These are phyloP conservation scores for Phaeosphaeria sp. DNA, from an alignment of 2,329 filamentous ascomycete species.

Conservation along the genomic window DNA sequence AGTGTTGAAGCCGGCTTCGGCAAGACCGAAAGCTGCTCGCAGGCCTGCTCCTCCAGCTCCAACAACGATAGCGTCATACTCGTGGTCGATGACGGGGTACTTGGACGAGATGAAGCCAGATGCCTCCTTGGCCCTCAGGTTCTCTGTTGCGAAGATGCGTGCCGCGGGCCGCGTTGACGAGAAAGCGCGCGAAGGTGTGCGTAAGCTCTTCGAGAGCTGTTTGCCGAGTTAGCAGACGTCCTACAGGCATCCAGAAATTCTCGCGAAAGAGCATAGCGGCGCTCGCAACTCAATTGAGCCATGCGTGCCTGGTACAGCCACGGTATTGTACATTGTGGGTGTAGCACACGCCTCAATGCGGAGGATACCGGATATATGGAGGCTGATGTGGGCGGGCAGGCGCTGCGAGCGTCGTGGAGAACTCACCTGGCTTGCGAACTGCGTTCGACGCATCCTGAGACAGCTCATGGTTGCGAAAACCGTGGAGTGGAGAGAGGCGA, in stretches of 20 bases:
- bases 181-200: slow-evolving; percentile 76
- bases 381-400: slow-evolving; percentile 15
- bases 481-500: slow-evolving; percentile 34
- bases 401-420: slow-evolving; percentile 14
- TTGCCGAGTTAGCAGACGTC: slow-evolving; percentile 39
- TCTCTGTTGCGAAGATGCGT: slow-evolving; percentile 83
- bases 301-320: background rate
- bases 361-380: slow-evolving; percentile 25
- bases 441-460: slow-evolving; percentile 48
- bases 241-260: background rate
- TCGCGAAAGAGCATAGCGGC: background rate
- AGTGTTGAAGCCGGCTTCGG: slow-evolving; percentile 88
- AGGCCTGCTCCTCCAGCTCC: slow-evolving; percentile 83
- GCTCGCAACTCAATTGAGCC: background rate
- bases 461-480: slow-evolving; percentile 46
- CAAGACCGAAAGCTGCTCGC: slow-evolving; percentile 82
- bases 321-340: background rate
- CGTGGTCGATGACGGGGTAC: slow-evolving; percentile 97
- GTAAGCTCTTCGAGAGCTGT: slow-evolving; percentile 69
- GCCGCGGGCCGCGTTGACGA: slow-evolving; percentile 84
- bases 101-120: slow-evolving; percentile 85
- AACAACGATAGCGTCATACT: slow-evolving; percentile 97
- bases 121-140: slow-evolving; percentile 91
- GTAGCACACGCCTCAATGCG: slow-evolving; percentile 32
- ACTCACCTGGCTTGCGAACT: slow-evolving; percentile 49